phyloP scores from a whole-genome alignment of 345 rosid genomes.

The Boechera retrofracta region DNA sequence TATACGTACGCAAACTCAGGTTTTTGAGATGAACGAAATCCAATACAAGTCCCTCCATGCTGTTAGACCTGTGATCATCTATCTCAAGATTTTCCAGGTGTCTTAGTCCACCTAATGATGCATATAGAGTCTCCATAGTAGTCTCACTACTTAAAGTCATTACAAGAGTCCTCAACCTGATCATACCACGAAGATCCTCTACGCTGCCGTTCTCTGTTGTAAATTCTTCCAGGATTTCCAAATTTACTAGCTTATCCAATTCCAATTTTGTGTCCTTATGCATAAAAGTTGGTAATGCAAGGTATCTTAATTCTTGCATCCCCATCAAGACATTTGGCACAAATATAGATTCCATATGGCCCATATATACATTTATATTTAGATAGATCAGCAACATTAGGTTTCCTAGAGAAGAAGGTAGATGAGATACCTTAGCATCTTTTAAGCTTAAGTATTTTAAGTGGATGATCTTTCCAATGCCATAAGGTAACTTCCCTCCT shows the following conservation, averaged over 20 bases:
- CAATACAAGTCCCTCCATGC: neutral
- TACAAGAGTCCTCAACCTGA: neutral
- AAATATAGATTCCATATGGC: neutral
- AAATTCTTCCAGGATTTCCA: constrained; percentile 10
- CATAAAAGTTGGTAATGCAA: neutral
- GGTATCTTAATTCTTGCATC: constrained; percentile 29
- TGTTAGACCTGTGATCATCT: neutral
- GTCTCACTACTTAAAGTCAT: neutral
- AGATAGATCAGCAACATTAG: constrained; percentile 14
- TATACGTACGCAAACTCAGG: constrained; percentile 32
- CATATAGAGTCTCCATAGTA: neutral
- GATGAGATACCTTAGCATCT: neutral
- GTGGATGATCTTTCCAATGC: constrained; percentile 47
- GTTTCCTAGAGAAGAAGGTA: constrained; percentile 39
- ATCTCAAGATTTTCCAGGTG: neutral
- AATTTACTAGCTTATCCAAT: neutral
- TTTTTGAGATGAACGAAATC: constrained; percentile 4
- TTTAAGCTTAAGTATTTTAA: constrained; percentile 32
- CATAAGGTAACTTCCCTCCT: constrained; percentile 33
- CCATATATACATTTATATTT: neutral
- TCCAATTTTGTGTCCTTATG: neutral
- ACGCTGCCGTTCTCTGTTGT: neutral
- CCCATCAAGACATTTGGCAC: constrained; percentile 17
- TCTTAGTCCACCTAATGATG: neutral
- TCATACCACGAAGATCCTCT: neutral